These are phyloP conservation scores for Lithocarpus polystachyus DNA, from an alignment of 306 rosid species.

Conservation along the genomic window DNA sequence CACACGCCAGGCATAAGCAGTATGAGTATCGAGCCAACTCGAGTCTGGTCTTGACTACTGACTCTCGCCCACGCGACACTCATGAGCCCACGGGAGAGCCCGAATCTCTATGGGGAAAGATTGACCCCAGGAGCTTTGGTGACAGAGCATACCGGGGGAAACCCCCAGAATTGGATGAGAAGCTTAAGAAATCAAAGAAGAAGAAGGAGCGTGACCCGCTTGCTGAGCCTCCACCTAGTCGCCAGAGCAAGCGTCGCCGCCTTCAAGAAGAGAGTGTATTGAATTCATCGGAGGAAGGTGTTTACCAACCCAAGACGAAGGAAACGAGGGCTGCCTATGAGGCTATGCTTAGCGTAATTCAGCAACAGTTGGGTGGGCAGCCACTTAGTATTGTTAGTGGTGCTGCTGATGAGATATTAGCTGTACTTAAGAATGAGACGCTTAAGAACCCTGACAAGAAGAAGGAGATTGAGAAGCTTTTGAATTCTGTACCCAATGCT, in stretches of 20 bases:
- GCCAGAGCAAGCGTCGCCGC: constrained; percentile 66
- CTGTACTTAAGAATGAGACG: constrained; percentile 62
- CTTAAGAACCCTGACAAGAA: constrained; percentile 73
- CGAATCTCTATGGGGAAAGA: constrained; percentile 70
- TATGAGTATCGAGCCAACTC: constrained; percentile 90
- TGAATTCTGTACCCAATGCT: constrained; percentile 49
- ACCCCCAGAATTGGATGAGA: constrained; percentile 70
- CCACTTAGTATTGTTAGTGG: constrained; percentile 77
- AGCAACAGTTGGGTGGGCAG: constrained; percentile 86
- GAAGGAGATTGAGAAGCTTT: constrained; percentile 80
- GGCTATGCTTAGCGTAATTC: constrained; percentile 90
- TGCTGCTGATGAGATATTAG: constrained; percentile 78
- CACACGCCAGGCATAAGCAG: constrained; percentile 91
- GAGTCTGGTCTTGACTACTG: constrained; percentile 79
- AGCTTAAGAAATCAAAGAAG: constrained; percentile 60
- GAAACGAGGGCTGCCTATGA: constrained; percentile 92
- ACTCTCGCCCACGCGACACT: constrained; percentile 79
- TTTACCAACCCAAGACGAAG: constrained; percentile 86
- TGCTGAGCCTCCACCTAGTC: constrained; percentile 27
- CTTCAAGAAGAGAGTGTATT: constrained; percentile 78
- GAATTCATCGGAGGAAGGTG: constrained; percentile 69
- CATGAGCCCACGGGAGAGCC: constrained; percentile 97
- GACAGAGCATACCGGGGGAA: constrained; percentile 69
- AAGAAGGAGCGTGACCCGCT: constrained; percentile 62
- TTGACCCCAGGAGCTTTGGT: constrained; percentile 78